Evolutionary conservation across 768 basidiomycete species (phyloP), one percentile per base, ranked within the genome.

Genomic region (Zangia roseola): DNA sequence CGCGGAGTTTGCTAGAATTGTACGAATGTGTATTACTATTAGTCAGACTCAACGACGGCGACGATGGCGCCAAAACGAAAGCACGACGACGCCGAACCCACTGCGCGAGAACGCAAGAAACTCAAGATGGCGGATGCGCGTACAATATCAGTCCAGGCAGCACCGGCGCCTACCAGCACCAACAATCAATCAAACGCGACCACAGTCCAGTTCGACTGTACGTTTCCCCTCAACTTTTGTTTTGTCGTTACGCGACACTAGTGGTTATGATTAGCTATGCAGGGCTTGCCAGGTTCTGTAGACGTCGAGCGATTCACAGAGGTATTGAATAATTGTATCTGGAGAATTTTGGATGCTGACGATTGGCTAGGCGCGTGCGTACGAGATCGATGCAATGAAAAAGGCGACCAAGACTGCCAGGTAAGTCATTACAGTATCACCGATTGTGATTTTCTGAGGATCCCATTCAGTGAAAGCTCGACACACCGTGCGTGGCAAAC

Each of bases 351-450:
- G 55, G n/a, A 53, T 47, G 43, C 20, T 24, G 36, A 48, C 26
- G 21, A 14, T 24, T 33, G 9, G 19, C n/a, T 49, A 97, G 91
- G 82, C 91, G 14, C 79, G 94, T 50, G 79, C 84, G 7, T 91
- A 91, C 61, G 95, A 99, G 70, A 93, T 97, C 50, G 74, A 81
- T 40, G 88, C 94, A 0, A 94, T 99, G 86, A 84, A 94, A 52
- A 79, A 74, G 12, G 84, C 92, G 0, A 95, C 97, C 76, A 83
- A 88, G 68, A 76, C 74, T 28, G 86, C 91, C 31, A 79, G 84
- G 93, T 84, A 55, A 52, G 50, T 45, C 37, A 2, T 10, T 10
- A 7, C 12, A 0, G 1, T 17, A 26, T 1, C 2, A 6, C 3
- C 3, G 0, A 25, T 10, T 3, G 14, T 7, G 0, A 6, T 16